phyloP scores from a whole-genome alignment of 139 green algal species.

The Chlorella sp. region DNA sequence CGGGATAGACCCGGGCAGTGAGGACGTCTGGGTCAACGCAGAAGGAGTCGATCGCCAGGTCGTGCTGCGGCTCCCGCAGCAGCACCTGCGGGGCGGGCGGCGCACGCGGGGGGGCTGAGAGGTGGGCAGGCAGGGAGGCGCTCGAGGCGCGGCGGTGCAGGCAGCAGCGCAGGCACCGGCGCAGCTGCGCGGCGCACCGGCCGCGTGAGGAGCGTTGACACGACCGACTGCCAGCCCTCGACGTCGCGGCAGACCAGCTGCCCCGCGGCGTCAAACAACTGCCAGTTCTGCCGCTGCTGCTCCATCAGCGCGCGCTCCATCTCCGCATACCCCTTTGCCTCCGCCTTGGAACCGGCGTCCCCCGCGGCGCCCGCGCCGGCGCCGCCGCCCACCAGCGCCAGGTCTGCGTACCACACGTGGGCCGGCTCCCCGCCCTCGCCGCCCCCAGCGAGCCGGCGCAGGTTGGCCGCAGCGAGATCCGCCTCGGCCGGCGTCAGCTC shows the following conservation, averaged over 20 bases:
- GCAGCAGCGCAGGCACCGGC: not conserved
- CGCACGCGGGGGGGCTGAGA: not conserved
- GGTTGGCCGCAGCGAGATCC: too few relatives aligned
- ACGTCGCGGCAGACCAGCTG: constrained; percentile 12
- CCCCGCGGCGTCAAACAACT: constrained; percentile 7
- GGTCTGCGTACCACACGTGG: too few relatives aligned
- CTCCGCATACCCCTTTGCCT: constrained; percentile 10
- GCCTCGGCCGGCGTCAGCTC: too few relatives aligned
- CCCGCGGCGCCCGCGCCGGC: too few relatives aligned
- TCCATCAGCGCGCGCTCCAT: constrained; percentile 14
- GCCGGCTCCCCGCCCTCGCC: too few relatives aligned
- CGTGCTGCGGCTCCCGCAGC: not conserved
- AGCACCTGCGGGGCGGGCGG: not conserved
- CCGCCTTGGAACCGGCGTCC: too few relatives aligned
- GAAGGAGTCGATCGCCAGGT: constrained; percentile 6
- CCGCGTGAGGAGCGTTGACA: not conserved
- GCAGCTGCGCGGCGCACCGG: too few relatives aligned
- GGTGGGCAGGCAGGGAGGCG: not conserved
- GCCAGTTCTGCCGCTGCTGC: constrained; percentile 17
- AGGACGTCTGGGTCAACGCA: not conserved
- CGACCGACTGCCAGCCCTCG: constrained; percentile 12
- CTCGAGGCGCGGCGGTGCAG: not conserved
- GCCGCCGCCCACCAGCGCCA: too few relatives aligned
- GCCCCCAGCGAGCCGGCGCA: too few relatives aligned
- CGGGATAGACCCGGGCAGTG: not conserved